phyloP scores from a whole-genome alignment of 345 rosid species.

The Eucalyptus erythrocorys region DNA sequence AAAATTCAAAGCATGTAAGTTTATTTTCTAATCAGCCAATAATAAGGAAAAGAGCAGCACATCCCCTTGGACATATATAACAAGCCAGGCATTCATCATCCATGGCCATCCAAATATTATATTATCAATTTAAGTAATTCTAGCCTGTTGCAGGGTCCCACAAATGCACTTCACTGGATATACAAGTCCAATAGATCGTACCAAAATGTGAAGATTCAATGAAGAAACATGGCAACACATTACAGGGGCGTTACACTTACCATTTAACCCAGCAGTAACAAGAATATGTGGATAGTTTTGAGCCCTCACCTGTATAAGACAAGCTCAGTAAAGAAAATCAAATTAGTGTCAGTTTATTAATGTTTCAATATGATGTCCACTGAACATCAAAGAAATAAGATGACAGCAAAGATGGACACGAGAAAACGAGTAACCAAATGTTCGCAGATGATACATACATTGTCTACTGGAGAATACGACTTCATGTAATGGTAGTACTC shows the following conservation, averaged over 20 bases:
- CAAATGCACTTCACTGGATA: neutral
- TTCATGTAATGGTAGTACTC: slow-evolving; percentile 85
- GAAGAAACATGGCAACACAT: neutral
- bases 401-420: neutral
- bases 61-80: neutral
- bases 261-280: slow-evolving; percentile 78
- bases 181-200: neutral
- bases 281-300: slow-evolving; percentile 80
- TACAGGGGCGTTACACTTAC: slow-evolving; percentile 17
- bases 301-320: slow-evolving; percentile 41
- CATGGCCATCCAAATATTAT: neutral
- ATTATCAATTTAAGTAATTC: neutral
- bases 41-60: neutral
- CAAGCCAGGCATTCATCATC: neutral
- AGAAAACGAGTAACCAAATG: neutral
- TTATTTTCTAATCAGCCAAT: neutral
- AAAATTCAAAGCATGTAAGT: neutral
- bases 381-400: neutral
- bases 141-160: neutral
- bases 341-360: neutral
- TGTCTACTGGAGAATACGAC: slow-evolving; percentile 93
- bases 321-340: neutral
- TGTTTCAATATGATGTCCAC: neutral
- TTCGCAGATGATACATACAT: slow-evolving; percentile 23
- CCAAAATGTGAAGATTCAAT: neutral